A percentile compares a stretch with the other conserved stretches of the same genome.
Evolutionary conservation across 257 asterid genomes (phyloP).

Genomic region (Ocimum tenuiflorum): DNA sequence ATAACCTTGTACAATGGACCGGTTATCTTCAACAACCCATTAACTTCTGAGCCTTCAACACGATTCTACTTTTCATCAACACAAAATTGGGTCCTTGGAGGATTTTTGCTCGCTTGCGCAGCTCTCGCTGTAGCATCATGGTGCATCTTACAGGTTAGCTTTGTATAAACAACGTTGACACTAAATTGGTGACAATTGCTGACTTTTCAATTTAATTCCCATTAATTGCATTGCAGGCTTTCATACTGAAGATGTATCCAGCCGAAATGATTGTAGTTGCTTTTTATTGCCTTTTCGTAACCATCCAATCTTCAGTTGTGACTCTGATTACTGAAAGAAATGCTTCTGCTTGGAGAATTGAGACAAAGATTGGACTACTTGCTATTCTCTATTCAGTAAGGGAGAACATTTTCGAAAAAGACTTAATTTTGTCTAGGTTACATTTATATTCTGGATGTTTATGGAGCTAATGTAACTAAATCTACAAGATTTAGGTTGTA

Average conservation of each 20-base stretch:
- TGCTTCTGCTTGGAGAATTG: constrained; percentile 35
- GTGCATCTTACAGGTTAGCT: constrained; percentile 50
- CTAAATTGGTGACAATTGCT: not conserved
- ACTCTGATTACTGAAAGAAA: constrained; percentile 43
- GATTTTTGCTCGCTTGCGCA: constrained; percentile 37
- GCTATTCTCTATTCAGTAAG: constrained; percentile 47
- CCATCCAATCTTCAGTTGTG: constrained; percentile 37
- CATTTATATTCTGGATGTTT: not conserved
- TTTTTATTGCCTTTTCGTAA: constrained; percentile 39
- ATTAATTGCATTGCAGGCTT: constrained; percentile 28
- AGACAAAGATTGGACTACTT: constrained; percentile 32
- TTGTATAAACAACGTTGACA: not conserved
- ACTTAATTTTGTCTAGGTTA: not conserved
- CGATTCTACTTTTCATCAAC: constrained; percentile 19
- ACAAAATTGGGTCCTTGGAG: constrained; percentile 49
- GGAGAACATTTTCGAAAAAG: not conserved
- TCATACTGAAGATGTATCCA: constrained; percentile 45
- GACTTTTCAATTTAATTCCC: not conserved
- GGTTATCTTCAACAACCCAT: constrained; percentile 29
- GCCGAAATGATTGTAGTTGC: constrained; percentile 44
- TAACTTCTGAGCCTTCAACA: constrained; percentile 13
- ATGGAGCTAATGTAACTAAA: not conserved
- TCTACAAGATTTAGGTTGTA: not conserved
- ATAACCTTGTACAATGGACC: constrained; percentile 54
- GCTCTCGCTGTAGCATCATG: constrained; percentile 35